phyloP scores from a whole-genome alignment of 805 yeast species.

The Zygotorulaspora sp. region DNA sequence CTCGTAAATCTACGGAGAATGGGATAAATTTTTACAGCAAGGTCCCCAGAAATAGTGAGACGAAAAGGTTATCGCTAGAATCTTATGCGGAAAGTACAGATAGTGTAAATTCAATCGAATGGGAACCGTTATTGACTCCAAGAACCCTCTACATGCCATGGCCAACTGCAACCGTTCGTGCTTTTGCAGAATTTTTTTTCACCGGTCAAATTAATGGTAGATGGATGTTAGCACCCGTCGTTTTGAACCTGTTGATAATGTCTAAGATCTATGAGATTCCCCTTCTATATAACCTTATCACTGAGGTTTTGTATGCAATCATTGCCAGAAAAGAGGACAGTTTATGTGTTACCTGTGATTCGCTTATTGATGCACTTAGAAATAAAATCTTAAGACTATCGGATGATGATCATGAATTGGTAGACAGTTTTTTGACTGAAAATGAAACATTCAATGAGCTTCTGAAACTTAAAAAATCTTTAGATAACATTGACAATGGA shows the following conservation, averaged over 20 bases:
- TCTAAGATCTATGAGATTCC: conserved; percentile 68
- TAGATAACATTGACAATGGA: conserved; percentile 63
- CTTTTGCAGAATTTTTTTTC: conserved; percentile 66
- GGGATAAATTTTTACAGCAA: conserved; percentile 5
- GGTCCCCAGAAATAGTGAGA: conserved; percentile 9
- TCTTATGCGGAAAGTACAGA: conserved; percentile 17
- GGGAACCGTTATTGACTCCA: conserved; percentile 65
- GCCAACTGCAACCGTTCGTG: conserved; percentile 54
- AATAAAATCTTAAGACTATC: conserved; percentile 21
- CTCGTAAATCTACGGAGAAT: conserved; percentile 6
- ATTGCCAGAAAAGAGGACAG: conserved; percentile 63
- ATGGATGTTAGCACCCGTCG: conserved; percentile 68
- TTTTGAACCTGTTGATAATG: conserved; percentile 57
- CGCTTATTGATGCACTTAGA: conserved; percentile 25
- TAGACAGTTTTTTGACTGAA: conserved; percentile 22
- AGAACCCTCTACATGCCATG: conserved; percentile 67
- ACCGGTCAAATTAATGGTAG: conserved; percentile 76
- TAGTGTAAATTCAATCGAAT: conserved; percentile 18
- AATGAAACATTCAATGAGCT: conserved; percentile 36
- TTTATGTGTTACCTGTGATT: conserved; percentile 29
- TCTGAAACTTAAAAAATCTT: conserved; percentile 49
- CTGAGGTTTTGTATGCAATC: conserved; percentile 65
- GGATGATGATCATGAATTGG: conserved; percentile 23
- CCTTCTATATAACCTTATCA: conserved; percentile 59
- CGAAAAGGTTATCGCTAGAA: conserved; percentile 15